Conservation (phyloP, 345 rosid genomes). For the Euphorbia pulcherrima region DNA sequence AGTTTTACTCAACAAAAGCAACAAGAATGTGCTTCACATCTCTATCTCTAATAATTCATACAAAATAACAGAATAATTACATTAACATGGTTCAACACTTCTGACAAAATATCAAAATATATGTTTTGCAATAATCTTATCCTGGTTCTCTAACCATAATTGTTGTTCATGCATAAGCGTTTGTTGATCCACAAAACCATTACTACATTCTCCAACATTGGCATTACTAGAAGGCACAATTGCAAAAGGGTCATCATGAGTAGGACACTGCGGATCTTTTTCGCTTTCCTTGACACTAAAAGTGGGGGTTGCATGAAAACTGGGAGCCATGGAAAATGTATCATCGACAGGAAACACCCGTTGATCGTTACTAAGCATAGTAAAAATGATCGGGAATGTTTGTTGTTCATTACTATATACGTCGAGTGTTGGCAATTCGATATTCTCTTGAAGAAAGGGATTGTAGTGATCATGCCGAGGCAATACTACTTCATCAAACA, state of each 20-base stretch:
- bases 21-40: background rate
- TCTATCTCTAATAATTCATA: background rate
- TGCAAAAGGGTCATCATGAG: constrained; percentile 48
- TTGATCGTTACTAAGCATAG: constrained; percentile 16
- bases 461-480: constrained; percentile 21
- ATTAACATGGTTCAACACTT: background rate
- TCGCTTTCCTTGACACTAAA: constrained; percentile 24
- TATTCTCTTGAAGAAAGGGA: constrained; percentile 35
- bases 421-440: constrained; percentile 1
- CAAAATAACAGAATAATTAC: background rate
- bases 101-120: constrained; percentile 23
- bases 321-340: constrained; percentile 37
- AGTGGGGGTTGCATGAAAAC: constrained; percentile 49
- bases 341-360: constrained; percentile 10
- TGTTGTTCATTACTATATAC: background rate
- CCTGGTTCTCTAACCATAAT: constrained; percentile 67
- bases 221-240: constrained; percentile 34
- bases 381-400: constrained; percentile 18
- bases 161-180: constrained; percentile 51
- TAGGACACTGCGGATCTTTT: background rate
- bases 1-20: too few relatives aligned
- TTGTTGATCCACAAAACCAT: constrained; percentile 29
- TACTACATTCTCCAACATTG: background rate
- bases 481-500: constrained; percentile 7
- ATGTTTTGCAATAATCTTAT: constrained; percentile 64